Evolutionary conservation across 768 basidiomycete genomes (phyloP), one percentile per base, ranked within the genome.

Genomic region (Kwoniella heveanensis): DNA sequence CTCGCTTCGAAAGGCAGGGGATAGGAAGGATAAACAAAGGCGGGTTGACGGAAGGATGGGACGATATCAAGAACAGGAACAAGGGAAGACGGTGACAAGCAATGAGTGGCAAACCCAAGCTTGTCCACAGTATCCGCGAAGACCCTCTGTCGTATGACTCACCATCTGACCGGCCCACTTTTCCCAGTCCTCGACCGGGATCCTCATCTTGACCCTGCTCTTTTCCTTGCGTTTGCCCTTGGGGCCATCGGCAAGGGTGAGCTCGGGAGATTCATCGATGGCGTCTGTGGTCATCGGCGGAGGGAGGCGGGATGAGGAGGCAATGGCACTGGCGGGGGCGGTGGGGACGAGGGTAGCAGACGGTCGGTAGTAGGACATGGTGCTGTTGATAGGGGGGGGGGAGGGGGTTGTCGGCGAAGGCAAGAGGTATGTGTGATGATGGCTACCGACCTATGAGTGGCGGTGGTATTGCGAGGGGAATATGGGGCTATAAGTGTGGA

Each of bases 281-380:
- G 39, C 3, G 6, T 44, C 39, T 17, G 15, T 19, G 10, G 9
- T 17, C 10, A 17, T 17, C 4, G 64, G 64, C 2, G 48, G 24
- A 24, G 61, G 61, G 2, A 37, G 54, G 19, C 53, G 61, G 25
- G 61, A 62, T 12, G 61, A 48, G 46, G 56, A 44, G 52, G 46
- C 51, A 24, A 27, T 27, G 15, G 52, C 22, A 24, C n/a, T 27
- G 52, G 60, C 46, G 64, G 60, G 46, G 48, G 51, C 48, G 25
- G 22, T 17, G 55, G 57, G 22, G 44, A 47, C 27, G 30, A 55
- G 24, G 27, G 30, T 25, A 4, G 46, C 39, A 5, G 57, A 47
- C 19, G 61, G 54, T 24, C 47, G 37, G 46, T 62, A 62, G 61
- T 62, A 62, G 24, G 61, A 62, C 61, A 62, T 62, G 15, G 26